Conservation (phyloP, 2,329 filamentous ascomycete species). For the Cytospora schulzeri region DNA sequence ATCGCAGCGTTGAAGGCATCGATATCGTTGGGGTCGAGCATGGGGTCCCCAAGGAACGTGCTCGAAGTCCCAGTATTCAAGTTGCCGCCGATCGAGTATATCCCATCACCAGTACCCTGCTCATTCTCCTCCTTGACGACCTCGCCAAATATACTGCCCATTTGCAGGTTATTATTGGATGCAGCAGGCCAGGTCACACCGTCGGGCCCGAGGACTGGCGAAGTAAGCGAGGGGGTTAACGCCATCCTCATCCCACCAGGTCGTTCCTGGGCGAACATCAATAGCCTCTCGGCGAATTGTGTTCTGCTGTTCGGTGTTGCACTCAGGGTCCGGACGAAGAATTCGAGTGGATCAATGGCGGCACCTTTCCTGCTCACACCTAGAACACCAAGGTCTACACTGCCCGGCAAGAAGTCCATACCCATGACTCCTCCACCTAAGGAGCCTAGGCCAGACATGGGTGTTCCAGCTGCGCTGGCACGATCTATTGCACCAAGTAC, state of each 20-base stretch:
- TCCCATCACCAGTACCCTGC: conserved; percentile 6
- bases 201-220: conserved; percentile 25
- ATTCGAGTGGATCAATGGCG: conserved; percentile 44
- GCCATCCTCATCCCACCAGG: conserved; percentile 41
- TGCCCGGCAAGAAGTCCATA: conserved; percentile 38
- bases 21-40: conserved; percentile 20
- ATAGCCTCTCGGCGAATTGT: conserved; percentile 46
- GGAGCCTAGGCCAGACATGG: conserved; percentile 26
- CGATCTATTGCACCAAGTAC: conserved; percentile 43
- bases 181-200: conserved; percentile 13
- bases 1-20: conserved; percentile 3
- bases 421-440: conserved; percentile 29
- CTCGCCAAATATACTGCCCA: conserved; percentile 23
- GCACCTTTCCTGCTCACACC: conserved; percentile 38
- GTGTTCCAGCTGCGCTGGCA: conserved; percentile 32
- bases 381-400: conserved; percentile 38
- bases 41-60: conserved; percentile 20
- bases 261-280: conserved; percentile 45
- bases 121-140: conserved; percentile 26
- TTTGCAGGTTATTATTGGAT: neutral
- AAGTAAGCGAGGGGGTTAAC: conserved; percentile 37
- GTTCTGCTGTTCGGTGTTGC: conserved; percentile 47
- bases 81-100: conserved; percentile 15
- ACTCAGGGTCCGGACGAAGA: conserved; percentile 48
- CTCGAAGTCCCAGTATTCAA: neutral